A percentile compares a stretch with the other conserved stretches of the same genome.
Conservation (phyloP, 179 eudicot species). For the Silene noctiflora region DNA sequence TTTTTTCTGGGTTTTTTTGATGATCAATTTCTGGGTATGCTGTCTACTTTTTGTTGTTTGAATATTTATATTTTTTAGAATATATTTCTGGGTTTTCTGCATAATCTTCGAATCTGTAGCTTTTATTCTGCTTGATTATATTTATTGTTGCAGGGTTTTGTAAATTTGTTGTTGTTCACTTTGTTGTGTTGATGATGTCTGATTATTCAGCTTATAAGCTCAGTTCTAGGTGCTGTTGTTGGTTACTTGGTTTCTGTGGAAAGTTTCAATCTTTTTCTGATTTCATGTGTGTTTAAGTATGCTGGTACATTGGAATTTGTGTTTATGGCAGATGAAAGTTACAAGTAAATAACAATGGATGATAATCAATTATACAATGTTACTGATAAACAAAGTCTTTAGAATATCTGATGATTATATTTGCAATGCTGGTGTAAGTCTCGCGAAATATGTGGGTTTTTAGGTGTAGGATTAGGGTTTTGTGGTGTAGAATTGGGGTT, state of each 20-base stretch:
- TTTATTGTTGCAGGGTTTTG: too few relatives aligned
- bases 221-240: neutral
- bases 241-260: neutral
- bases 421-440: neutral
- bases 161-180: neutral
- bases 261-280: conserved; percentile 8
- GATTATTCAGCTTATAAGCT: conserved; percentile 6
- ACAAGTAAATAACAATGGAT: neutral
- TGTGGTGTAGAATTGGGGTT: neutral
- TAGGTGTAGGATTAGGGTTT: neutral
- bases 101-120: too few relatives aligned
- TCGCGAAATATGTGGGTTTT: neutral
- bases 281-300: conserved; percentile 10
- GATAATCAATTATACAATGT: neutral
- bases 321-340: neutral
- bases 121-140: too few relatives aligned
- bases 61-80: neutral
- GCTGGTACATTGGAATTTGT: neutral
- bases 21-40: conserved; percentile 14
- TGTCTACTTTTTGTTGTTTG: neutral
- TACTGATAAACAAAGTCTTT: neutral
- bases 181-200: neutral
- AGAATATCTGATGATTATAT: neutral
- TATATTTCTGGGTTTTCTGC: neutral
- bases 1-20: conserved; percentile 17